A percentile compares a stretch with the other conserved stretches of the same genome.
These are phyloP conservation scores for Carallia pectinifolia DNA, from an alignment of 345 rosid genomes.

Conservation along the genomic window DNA sequence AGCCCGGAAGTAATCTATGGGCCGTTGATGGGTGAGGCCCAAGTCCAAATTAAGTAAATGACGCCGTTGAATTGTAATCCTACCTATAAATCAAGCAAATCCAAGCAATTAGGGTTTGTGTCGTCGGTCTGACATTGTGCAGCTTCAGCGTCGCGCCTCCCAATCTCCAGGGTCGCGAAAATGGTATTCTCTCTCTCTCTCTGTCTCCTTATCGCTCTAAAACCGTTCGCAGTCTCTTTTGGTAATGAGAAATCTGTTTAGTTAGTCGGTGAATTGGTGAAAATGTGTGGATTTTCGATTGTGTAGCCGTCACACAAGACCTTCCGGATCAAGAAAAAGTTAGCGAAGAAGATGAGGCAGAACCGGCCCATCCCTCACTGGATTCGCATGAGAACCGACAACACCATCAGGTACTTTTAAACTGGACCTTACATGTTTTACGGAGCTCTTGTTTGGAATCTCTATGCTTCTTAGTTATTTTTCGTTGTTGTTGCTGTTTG, in stretches of 20 bases:
- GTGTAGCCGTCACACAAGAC: slow-evolving; percentile 91
- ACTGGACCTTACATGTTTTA: too few species aligned
- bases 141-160: background rate
- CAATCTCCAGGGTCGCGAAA: background rate
- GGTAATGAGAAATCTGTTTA: background rate
- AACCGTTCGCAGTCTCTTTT: background rate
- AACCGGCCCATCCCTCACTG: slow-evolving; percentile 74
- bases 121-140: background rate
- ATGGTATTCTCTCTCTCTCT: background rate
- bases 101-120: too few species aligned
- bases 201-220: background rate
- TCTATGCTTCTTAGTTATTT: background rate
- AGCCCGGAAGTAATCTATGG: too few species aligned
- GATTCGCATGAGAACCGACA: slow-evolving; percentile 69
- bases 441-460: background rate
- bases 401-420: slow-evolving; percentile 50
- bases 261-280: background rate
- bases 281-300: background rate
- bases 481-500: background rate
- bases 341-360: slow-evolving; percentile 83
- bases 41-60: too few species aligned
- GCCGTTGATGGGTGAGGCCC: too few species aligned
- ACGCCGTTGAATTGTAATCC: too few species aligned
- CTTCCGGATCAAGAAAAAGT: slow-evolving; percentile 71
- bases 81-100: too few species aligned